Base-by-base conservation (phyloP, 176 grass and related monocot genomes). In the Puya raimondii region DNA sequence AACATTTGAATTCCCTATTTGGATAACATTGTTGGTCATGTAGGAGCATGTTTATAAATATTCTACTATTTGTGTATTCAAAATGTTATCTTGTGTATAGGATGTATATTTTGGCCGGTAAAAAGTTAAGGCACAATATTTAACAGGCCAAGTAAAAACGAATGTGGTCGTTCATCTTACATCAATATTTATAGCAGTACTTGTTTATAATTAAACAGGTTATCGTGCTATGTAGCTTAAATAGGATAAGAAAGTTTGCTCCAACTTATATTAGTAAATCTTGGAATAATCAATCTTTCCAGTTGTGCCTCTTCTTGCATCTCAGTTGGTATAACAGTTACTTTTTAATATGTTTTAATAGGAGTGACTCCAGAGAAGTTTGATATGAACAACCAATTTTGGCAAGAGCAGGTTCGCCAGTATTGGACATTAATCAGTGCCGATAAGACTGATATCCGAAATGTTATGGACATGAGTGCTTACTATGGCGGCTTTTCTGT, bases 391-490 rank as follows among this genome's bases (percentile, higher is more conserved):
- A 80, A 85, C 57, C 64, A 83, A 80, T 97, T 92, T 72, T 97
- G 94, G 94, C 75, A 58, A 72, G 82, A 90, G 47, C 85, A 89
- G 72, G 80, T 86, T 80, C 69, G 22, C 15, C 64, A 86, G 72
- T 97, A 97, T 67, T 97, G 94, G 94, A 89, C 70, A 70, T 73
- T 92, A 74, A 79, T 97, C 69, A 76, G 53, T 79, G 53, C 79
- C 66, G 69, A 81, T 76, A 85, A 84, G 77, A 78, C 69, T 42
- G 88, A 77, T 70, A 82, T 97, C 48, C 75, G 86, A 72, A 97
- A 97, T 72, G 75, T 97, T 53, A 88, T 97, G 94, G 94, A 97
- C 75, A 92, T 92, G 94, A 97, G 88, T 85, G 86, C 94, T 81
- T 78, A 87, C 69, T 85, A 84, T 85, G 94, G 94, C 17, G 84